These are phyloP conservation scores for Scheffersomyces cryptocercus DNA, from an alignment of 1,139 yeast genomes.

Conservation along the genomic window DNA sequence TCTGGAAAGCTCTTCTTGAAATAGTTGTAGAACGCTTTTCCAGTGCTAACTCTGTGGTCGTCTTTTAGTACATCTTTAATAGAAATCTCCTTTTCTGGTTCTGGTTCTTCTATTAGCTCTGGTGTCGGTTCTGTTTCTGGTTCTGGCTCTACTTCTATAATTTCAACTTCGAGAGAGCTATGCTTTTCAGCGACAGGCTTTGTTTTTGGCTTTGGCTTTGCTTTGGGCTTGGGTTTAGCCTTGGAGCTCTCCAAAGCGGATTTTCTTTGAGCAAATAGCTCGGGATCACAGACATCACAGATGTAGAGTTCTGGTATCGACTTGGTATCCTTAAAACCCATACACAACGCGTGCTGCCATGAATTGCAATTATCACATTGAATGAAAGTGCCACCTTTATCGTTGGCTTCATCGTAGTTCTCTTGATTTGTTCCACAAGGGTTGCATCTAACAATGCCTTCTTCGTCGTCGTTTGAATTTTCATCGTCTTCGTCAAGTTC, in stretches of 20 bases:
- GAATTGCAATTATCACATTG: conserved; percentile 77
- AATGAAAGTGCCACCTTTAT: conserved; percentile 65
- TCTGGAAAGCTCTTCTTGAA: conserved; percentile 45
- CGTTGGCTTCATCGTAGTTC: conserved; percentile 61
- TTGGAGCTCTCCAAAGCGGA: background rate
- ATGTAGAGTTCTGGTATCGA: conserved; percentile 32
- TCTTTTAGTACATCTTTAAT: conserved; percentile 23
- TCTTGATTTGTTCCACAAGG: conserved; percentile 68
- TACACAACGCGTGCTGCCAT: conserved; percentile 85
- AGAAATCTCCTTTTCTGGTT: background rate
- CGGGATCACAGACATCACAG: conserved; percentile 32
- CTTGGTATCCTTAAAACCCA: conserved; percentile 44
- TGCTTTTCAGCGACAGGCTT: conserved; percentile 1
- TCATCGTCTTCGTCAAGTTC: conserved; percentile 5
- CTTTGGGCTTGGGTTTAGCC: background rate
- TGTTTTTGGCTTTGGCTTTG: background rate
- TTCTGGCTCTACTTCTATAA: conserved; percentile 1
- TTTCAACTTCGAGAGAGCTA: background rate
- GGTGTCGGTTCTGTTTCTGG: conserved; percentile 1
- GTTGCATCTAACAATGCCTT: conserved; percentile 59
- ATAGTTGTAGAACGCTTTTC: conserved; percentile 40
- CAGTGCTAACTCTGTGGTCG: conserved; percentile 35
- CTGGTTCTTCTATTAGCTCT: conserved; percentile 1
- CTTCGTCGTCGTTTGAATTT: conserved; percentile 19
- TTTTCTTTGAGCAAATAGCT: background rate